Percentiles rank a stretch among this genome's conserved stretches.
Conservation (phyloP, 2,329 filamentous ascomycete species). For the Fusarium dimerum region DNA sequence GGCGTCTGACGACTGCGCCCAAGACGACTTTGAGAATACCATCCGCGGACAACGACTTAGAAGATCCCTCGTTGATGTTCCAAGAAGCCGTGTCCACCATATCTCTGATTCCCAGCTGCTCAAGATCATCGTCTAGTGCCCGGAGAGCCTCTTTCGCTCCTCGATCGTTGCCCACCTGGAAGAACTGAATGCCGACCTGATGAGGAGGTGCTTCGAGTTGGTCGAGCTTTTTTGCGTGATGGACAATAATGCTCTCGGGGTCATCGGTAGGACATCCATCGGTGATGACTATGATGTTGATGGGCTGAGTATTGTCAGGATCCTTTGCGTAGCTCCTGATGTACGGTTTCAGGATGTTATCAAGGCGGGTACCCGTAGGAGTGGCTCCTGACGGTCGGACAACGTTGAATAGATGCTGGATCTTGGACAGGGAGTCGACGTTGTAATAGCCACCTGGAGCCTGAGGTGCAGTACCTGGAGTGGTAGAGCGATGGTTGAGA, state of each 20-base stretch:
- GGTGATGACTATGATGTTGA: constrained; percentile 93
- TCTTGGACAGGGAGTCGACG: constrained; percentile 56
- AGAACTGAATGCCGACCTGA: constrained; percentile 93
- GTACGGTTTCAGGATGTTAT: constrained; percentile 74
- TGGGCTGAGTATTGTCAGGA: constrained; percentile 61
- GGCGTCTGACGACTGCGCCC: constrained; percentile 65
- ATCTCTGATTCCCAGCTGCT: constrained; percentile 65
- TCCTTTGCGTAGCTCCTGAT: constrained; percentile 48
- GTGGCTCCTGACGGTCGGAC: constrained; percentile 69
- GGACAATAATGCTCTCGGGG: constrained; percentile 68
- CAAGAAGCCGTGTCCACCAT: constrained; percentile 92
- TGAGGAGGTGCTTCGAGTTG: constrained; percentile 67
- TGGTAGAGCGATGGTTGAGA: constrained; percentile 65
- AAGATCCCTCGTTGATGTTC: constrained; percentile 47
- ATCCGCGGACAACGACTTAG: constrained; percentile 59
- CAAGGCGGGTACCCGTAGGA: constrained; percentile 71
- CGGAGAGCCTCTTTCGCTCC: constrained; percentile 65
- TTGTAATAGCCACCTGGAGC: constrained; percentile 61
- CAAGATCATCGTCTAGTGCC: constrained; percentile 72
- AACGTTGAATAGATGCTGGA: constrained; percentile 69
- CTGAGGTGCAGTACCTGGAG: constrained; percentile 38
- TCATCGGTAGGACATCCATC: constrained; percentile 84
- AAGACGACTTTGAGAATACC: constrained; percentile 81
- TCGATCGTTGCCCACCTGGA: constrained; percentile 81
- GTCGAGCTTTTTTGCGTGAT: constrained; percentile 70